Base-by-base conservation (phyloP, 345 rosid species). In the Bruguiera parviflora region DNA sequence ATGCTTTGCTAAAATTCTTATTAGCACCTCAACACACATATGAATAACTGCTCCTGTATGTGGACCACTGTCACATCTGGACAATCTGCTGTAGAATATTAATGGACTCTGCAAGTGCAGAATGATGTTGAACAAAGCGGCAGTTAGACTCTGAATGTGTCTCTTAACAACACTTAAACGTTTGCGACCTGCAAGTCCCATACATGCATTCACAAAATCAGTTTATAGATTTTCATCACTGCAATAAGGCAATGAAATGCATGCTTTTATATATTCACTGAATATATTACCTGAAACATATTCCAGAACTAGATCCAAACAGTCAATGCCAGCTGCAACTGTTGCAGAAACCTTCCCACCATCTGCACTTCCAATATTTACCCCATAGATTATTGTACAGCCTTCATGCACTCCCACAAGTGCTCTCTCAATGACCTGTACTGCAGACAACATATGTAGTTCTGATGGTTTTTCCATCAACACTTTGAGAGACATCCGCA, bases 1-100 rank as follows among this genome's bases (percentile, higher is more conserved):
- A 66, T 73, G 87, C 75, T 90, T 92, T 73, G 89, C 94, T 68
- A 85, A 86, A 75, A 88, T 72, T 84, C 91, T 87, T 65, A 86
- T 87, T 76, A 95, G 82, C 32, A 92, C 91, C 85, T 89, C 92
- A 73, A 88, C 84, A 79, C 92, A 88, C 97, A 90, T 90, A 68
- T 92, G 94, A 78, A 90, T 81, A 68, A 87, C 90, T 19, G 92
- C 83, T 76, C 98, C 98, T 33, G 91, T 80, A 87, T 92, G 96
- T 24, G 96, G 92, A 73, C 64, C 73, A 72, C 51, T 68, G 73
- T 63, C 76, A 64, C 73, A 58, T 65, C 77, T 59, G 62, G 55
- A 69, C 64, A 60, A 60, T 59, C 64, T 75, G 66, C 76, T 46
- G 57, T 37, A 77, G 85, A 87, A 96, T 61, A 89, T 78, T 52